A percentile compares a stretch with the other conserved stretches of the same genome.
Conservation (phyloP, 495 filamentous ascomycete genomes). For the Pseudoneurospora amorphoporcata region DNA sequence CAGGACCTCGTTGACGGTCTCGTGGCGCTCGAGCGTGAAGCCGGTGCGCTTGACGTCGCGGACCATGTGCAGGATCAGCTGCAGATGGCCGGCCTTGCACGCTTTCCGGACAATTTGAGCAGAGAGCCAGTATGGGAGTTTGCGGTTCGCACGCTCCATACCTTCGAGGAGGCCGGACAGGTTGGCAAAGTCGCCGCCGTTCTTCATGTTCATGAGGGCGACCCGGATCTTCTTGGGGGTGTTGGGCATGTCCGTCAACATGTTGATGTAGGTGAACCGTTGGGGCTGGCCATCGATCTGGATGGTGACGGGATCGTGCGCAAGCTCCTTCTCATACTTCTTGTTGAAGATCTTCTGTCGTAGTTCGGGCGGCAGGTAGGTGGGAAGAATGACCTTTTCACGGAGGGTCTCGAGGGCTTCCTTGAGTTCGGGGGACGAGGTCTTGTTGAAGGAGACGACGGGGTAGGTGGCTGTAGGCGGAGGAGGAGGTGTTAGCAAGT, state of each 20-base stretch:
- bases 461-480: constrained; percentile 3
- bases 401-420: constrained; percentile 43
- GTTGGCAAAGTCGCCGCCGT: constrained; percentile 49
- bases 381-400: constrained; percentile 53
- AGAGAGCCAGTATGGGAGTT: constrained; percentile 19
- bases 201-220: constrained; percentile 41
- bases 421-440: constrained; percentile 27
- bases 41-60: constrained; percentile 37
- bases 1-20: constrained; percentile 39
- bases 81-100: constrained; percentile 28
- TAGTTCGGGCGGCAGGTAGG: constrained; percentile 46
- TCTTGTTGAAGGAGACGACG: constrained; percentile 21
- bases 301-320: constrained; percentile 49
- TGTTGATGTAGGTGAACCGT: constrained; percentile 41
- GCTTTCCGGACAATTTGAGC: constrained; percentile 34
- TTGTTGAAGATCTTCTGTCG: constrained; percentile 42
- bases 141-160: constrained; percentile 32
- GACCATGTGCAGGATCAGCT: constrained; percentile 44
- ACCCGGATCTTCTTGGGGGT: constrained; percentile 25
- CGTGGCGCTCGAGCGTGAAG: constrained; percentile 34
- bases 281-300: constrained; percentile 49
- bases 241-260: constrained; percentile 20
- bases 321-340: constrained; percentile 41
- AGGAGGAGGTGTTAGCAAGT: neutral
- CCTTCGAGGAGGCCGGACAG: constrained; percentile 49